phyloP scores from a whole-genome alignment of 148 eudicot species.

The Amaranthus palmeri region DNA sequence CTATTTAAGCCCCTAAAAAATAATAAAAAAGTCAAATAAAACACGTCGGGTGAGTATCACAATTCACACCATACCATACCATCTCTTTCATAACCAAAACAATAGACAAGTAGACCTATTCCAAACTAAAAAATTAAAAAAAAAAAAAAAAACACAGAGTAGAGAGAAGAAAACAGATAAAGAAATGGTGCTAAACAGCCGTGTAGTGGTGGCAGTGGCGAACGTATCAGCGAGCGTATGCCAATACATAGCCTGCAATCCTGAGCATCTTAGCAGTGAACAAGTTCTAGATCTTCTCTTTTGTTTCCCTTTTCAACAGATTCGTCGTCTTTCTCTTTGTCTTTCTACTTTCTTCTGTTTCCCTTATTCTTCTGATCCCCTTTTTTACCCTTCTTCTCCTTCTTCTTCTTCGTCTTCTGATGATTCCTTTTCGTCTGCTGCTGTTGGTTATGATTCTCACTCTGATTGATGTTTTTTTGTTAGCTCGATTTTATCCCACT shows the following conservation, averaged over 20 bases:
- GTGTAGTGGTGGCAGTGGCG: constrained; percentile 53
- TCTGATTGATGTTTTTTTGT: constrained; percentile 7
- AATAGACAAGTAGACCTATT: background rate
- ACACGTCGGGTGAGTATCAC: no score
- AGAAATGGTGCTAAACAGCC: constrained; percentile 71
- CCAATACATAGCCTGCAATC: constrained; percentile 85
- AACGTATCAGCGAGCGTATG: constrained; percentile 60
- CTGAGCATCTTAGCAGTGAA: constrained; percentile 51
- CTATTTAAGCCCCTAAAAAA: no score
- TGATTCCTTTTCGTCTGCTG: constrained; percentile 10
- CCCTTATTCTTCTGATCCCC: constrained; percentile 37
- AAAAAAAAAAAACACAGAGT: background rate
- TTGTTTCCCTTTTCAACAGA: constrained; percentile 70
- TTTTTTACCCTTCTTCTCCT: constrained; percentile 31
- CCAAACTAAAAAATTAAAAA: background rate
- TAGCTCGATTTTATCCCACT: background rate
- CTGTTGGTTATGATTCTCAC: constrained; percentile 12
- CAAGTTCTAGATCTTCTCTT: constrained; percentile 75
- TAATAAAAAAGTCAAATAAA: no score
- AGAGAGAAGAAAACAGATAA: background rate
- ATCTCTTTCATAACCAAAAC: no score
- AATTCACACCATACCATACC: no score
- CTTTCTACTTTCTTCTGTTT: constrained; percentile 59
- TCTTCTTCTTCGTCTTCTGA: constrained; percentile 20
- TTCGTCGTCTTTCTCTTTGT: constrained; percentile 63